Conservation (phyloP, 2,329 filamentous ascomycete genomes). For the Paramyrothecium sp. region DNA sequence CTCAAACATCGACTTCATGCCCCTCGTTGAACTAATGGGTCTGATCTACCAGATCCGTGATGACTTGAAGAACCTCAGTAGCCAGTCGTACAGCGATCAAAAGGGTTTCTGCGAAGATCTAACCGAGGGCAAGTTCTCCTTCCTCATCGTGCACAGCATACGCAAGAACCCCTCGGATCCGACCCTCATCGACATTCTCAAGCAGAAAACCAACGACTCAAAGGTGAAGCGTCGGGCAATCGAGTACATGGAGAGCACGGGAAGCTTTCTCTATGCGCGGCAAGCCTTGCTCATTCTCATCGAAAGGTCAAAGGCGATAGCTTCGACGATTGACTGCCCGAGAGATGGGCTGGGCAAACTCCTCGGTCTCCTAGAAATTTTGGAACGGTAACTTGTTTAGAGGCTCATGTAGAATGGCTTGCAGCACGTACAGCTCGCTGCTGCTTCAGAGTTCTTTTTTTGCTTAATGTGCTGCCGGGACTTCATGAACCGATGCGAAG, state of each 20-base stretch:
- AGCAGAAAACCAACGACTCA: slow-evolving; percentile 76
- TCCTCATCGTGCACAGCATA: slow-evolving; percentile 87
- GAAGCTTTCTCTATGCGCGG: background rate
- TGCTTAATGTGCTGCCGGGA: too few species aligned
- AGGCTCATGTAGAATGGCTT: background rate
- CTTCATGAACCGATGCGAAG: too few species aligned
- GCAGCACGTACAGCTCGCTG: too few species aligned
- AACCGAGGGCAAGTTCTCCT: slow-evolving; percentile 91
- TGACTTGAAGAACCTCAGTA: slow-evolving; percentile 81
- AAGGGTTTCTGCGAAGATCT: slow-evolving; percentile 90
- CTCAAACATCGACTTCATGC: slow-evolving; percentile 39
- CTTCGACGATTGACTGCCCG: background rate
- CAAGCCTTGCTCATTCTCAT: background rate
- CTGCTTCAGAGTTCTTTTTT: too few species aligned
- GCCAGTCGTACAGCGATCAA: slow-evolving; percentile 67
- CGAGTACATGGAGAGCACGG: slow-evolving; percentile 60
- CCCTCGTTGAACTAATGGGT: slow-evolving; percentile 80
- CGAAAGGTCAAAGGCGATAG: background rate
- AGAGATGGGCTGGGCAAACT: background rate
- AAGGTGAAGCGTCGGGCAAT: slow-evolving; percentile 85
- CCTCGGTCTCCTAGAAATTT: background rate
- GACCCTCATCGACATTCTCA: slow-evolving; percentile 80
- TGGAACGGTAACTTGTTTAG: background rate
- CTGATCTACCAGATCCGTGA: slow-evolving; percentile 81
- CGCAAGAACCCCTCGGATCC: slow-evolving; percentile 65